phyloP scores from a whole-genome alignment of 78 protist genomes.

The Tieghemostelium lacteum region DNA sequence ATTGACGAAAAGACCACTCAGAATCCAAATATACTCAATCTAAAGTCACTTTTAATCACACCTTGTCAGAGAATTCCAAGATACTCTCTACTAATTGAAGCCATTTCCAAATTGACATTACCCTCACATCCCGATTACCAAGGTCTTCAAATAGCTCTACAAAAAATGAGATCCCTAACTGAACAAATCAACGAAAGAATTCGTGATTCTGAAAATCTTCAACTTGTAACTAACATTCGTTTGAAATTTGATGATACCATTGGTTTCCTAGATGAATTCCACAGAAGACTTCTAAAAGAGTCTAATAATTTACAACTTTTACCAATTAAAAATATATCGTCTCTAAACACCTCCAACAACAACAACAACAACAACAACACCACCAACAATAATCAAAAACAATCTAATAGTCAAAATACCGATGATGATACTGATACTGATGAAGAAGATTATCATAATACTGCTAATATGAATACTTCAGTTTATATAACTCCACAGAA shows the following conservation, averaged over 20 bases:
- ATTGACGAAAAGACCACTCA: slow-evolving; percentile 17
- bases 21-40: slow-evolving; percentile 9
- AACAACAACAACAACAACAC: background rate
- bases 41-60: slow-evolving; percentile 59
- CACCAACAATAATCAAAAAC: background rate
- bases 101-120: slow-evolving; percentile 12
- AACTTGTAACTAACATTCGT: slow-evolving; percentile 56
- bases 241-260: slow-evolving; percentile 62
- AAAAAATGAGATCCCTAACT: slow-evolving; percentile 27
- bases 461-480: no score
- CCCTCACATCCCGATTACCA: slow-evolving; percentile 52
- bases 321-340: slow-evolving; percentile 50
- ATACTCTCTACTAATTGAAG: slow-evolving; percentile 48
- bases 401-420: background rate
- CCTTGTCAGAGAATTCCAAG: slow-evolving; percentile 75
- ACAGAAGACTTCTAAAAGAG: slow-evolving; percentile 54
- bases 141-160: background rate
- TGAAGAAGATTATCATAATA: background rate
- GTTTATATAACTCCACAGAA: background rate
- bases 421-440: background rate
- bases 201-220: slow-evolving; percentile 45
- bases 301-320: slow-evolving; percentile 35
- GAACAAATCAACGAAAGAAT: slow-evolving; percentile 45
- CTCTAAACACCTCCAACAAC: background rate
- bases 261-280: slow-evolving; percentile 71